Evolutionary conservation across 768 basidiomycete species (phyloP).

Genomic region (Hypholoma fasciculare): DNA sequence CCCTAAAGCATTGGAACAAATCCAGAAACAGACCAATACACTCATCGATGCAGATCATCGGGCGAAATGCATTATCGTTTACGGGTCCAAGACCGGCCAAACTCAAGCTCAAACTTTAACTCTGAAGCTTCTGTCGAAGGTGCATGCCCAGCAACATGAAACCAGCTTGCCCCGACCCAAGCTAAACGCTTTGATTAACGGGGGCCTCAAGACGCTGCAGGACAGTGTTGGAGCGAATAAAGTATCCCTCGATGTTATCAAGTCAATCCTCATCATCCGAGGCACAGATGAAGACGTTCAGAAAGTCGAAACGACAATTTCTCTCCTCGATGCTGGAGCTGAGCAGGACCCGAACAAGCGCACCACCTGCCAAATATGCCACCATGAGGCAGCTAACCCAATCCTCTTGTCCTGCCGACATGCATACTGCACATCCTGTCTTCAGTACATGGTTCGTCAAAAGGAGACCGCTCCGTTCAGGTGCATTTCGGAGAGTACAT

Average conservation of each 20-base stretch:
- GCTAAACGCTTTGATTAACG: slow-evolving; percentile 40
- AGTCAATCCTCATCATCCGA: slow-evolving; percentile 40
- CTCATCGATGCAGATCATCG: slow-evolving; percentile 43
- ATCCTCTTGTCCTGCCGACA: slow-evolving; percentile 48
- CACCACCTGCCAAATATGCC: slow-evolving; percentile 41
- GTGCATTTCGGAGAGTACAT: slow-evolving; percentile 35
- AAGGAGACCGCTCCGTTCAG: slow-evolving; percentile 28
- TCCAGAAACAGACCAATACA: slow-evolving; percentile 29
- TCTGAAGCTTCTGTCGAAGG: slow-evolving; percentile 37
- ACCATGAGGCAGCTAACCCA: slow-evolving; percentile 29
- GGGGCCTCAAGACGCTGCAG: slow-evolving; percentile 36
- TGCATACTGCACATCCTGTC: slow-evolving; percentile 50
- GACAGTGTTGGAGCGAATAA: slow-evolving; percentile 40
- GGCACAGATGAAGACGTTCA: slow-evolving; percentile 33
- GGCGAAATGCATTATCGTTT: slow-evolving; percentile 34
- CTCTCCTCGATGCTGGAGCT: slow-evolving; percentile 17
- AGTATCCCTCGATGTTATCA: slow-evolving; percentile 41
- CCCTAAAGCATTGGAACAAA: slow-evolving; percentile 31
- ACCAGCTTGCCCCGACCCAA: slow-evolving; percentile 23
- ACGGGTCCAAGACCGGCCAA: slow-evolving; percentile 34
- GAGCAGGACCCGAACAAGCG: background rate
- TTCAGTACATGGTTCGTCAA: slow-evolving; percentile 41
- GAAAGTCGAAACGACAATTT: slow-evolving; percentile 25
- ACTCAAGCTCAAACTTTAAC: slow-evolving; percentile 30
- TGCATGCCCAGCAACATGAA: slow-evolving; percentile 34